phyloP scores from a whole-genome alignment of 345 rosid species.

The Acer yangbiense region DNA sequence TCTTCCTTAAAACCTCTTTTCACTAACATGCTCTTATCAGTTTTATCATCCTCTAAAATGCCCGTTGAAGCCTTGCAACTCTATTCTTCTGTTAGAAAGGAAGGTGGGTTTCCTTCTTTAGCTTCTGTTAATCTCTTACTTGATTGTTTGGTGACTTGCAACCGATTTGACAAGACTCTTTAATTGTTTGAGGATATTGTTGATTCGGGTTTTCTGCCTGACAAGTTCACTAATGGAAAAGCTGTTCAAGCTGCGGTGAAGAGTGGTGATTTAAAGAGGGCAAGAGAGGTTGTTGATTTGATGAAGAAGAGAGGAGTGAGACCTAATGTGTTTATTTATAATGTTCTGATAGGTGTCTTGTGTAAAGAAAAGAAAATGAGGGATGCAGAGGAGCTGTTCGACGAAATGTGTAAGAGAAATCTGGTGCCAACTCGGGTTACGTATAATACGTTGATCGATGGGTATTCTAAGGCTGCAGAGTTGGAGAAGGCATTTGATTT shows the following conservation, averaged over 20 bases:
- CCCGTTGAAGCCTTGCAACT: constrained; percentile 45
- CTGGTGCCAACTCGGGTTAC: constrained; percentile 52
- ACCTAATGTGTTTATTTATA: constrained; percentile 59
- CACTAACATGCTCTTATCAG: constrained; percentile 45
- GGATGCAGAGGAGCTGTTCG: constrained; percentile 71
- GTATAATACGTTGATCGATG: constrained; percentile 69
- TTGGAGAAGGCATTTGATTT: constrained; percentile 44
- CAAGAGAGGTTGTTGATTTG: constrained; percentile 45
- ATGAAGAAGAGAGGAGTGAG: constrained; percentile 55
- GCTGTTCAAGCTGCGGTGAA: constrained; percentile 77
- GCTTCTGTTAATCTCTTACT: constrained; percentile 42
- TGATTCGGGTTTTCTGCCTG: constrained; percentile 52
- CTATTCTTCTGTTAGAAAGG: constrained; percentile 42
- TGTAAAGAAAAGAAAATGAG: constrained; percentile 56
- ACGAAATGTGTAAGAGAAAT: constrained; percentile 53
- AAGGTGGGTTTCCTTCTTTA: constrained; percentile 50
- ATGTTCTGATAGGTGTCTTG: constrained; percentile 58
- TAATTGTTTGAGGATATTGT: constrained; percentile 51
- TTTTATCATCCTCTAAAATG: constrained; percentile 50
- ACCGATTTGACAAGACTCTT: constrained; percentile 44
- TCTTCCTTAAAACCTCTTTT: constrained; percentile 41
- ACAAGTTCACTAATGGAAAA: constrained; percentile 58
- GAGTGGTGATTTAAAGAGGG: constrained; percentile 56
- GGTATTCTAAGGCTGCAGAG: constrained; percentile 67
- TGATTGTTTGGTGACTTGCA: constrained; percentile 42